Base-by-base conservation (phyloP, 768 basidiomycete genomes). In the Epithele typhae region DNA sequence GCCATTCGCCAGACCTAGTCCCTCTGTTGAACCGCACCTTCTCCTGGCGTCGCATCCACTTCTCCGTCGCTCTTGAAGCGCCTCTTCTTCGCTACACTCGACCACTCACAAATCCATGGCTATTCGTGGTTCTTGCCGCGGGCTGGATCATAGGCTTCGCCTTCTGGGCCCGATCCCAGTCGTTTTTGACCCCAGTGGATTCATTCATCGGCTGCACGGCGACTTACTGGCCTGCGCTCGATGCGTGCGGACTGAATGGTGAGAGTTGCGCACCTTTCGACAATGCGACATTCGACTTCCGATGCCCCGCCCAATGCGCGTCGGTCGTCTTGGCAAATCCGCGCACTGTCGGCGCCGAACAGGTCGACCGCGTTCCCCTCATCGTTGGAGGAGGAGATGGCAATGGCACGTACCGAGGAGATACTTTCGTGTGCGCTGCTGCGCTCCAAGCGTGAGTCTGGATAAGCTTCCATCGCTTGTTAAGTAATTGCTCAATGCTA, bases 311-410 rank as follows among this genome's bases (percentile, higher is more conserved):
- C 4, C 78, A 78, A 43, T 87, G 87, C 56, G 67, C 71, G 38
- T 65, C 64, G 19, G 78, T 84, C 36, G 75, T 82, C 36, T 68
- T 91, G 34, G 77, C 81, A 54, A 91, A 92, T 59, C 79, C 82
- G 14, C 73, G 87, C 41, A 78, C 86, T 0, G 74, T 94, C 21
- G 91, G 92, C 19, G 64, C 78, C 40, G 65, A 78, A 45, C 71
- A 82, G 51, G 71, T 83, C 27, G 78, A 77, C 37, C 87, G 79
- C 54, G 74, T 78, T 18, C 88, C 90, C 6, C 70, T 92, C 19
- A 72, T 93, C 38, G 84, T 93, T 2, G 91, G 92, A n/a, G 92
- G 92, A 15, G 88, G 90, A 2, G 89, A 91, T 65, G 51, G 51
- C 0, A 71, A 81, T 38, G 59, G 61, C 33, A 92, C 89, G 4